Percentiles rank a stretch among this genome's conserved stretches.
Conservation (phyloP, 352 stramenopile species). For the Chrysophaeum taylorii region DNA sequence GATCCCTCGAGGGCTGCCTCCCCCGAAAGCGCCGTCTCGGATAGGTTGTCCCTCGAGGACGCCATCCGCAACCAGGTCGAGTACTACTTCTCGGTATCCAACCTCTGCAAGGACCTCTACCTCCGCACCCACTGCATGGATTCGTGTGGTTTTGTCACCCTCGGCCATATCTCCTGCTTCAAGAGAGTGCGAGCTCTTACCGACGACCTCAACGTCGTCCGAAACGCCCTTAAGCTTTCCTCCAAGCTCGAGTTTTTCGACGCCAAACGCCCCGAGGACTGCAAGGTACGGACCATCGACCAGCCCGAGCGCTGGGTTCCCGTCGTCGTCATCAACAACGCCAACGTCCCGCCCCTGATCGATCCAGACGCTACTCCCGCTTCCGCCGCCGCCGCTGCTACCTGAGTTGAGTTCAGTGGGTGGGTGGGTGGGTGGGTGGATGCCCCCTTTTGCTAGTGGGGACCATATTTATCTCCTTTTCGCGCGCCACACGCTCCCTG, state of each 20-base stretch:
- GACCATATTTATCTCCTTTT: too few species aligned
- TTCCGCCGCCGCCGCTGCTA: too few species aligned
- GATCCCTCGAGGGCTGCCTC: too few species aligned
- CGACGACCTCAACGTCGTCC: not conserved
- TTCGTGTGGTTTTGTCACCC: not conserved
- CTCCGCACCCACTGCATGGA: constrained; percentile 6
- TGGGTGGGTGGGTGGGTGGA: too few species aligned
- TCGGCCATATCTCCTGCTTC: not conserved
- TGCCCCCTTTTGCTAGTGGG: too few species aligned
- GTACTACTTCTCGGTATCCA: constrained; percentile 3
- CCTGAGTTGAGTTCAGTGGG: too few species aligned
- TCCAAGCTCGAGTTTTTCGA: not conserved
- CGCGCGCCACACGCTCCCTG: too few species aligned
- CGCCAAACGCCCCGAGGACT: not conserved
- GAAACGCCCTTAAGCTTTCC: not conserved
- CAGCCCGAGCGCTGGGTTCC: not conserved
- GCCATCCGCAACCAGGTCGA: not conserved
- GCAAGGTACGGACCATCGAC: constrained; percentile 1
- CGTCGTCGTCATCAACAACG: too few species aligned
- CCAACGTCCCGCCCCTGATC: too few species aligned
- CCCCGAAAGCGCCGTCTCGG: too few species aligned
- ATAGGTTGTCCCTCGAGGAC: not conserved
- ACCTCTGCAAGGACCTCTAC: constrained; percentile 1
- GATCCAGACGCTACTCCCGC: too few species aligned
- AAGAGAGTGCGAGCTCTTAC: not conserved